These are phyloP conservation scores for Boletus pseudo-olivaceus DNA, from an alignment of 768 basidiomycete species.

Conservation along the genomic window DNA sequence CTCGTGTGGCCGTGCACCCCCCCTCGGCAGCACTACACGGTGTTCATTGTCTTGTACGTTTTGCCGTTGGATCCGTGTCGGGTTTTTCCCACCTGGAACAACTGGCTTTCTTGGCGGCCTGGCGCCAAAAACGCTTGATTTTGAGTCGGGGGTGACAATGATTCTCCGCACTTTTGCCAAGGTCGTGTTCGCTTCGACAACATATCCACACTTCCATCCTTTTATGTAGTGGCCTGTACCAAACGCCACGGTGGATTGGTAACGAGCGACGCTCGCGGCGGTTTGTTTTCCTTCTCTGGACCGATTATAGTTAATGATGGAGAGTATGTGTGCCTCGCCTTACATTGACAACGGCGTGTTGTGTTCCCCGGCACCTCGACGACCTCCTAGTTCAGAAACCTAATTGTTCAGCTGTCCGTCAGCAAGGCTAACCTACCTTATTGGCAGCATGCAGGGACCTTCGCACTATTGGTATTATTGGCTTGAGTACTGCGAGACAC, in stretches of 20 bases:
- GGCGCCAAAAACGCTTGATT: too few species aligned
- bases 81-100: too few species aligned
- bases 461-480: background rate
- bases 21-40: too few species aligned
- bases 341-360: background rate
- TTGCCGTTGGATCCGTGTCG: too few species aligned
- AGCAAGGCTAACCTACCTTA: background rate
- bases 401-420: background rate
- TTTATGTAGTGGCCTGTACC: background rate
- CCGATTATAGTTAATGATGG: background rate
- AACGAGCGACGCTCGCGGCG: background rate
- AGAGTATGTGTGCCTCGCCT: background rate
- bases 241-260: background rate
- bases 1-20: too few species aligned
- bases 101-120: too few species aligned
- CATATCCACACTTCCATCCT: background rate
- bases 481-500: too few species aligned
- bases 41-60: too few species aligned
- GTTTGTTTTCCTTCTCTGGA: background rate
- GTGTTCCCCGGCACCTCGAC: too few species aligned
- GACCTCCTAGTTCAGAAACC: too few species aligned
- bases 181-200: background rate
- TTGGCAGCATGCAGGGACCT: background rate
- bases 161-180: background rate
- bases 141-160: too few species aligned